phyloP scores from a whole-genome alignment of 768 basidiomycete species.

The Mrakia blollopis region DNA sequence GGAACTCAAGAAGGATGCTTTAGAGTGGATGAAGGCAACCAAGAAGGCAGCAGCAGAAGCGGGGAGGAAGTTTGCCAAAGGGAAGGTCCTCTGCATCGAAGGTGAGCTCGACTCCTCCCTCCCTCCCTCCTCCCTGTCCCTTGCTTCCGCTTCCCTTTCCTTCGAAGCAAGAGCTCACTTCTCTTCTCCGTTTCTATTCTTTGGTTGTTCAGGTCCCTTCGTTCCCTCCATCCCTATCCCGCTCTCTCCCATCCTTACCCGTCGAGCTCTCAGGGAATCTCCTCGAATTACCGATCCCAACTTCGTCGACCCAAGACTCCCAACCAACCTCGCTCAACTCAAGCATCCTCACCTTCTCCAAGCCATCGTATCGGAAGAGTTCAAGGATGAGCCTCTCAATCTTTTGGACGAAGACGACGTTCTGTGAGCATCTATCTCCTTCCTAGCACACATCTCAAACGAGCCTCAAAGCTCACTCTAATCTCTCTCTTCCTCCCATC shows the following conservation, averaged over 20 bases:
- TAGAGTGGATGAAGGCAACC: neutral
- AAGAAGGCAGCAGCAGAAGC: conserved; percentile 9
- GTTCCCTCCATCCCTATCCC: neutral
- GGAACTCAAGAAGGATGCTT: neutral
- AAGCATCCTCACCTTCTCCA: neutral
- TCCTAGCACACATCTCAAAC: neutral
- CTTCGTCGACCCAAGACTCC: neutral
- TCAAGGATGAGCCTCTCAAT: neutral
- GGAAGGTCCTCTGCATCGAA: neutral
- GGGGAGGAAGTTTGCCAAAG: neutral
- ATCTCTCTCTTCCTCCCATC: neutral
- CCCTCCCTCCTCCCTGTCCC: neutral
- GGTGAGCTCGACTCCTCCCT: conserved; percentile 10
- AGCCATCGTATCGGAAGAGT: neutral
- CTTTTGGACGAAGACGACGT: neutral
- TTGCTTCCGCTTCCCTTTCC: no score
- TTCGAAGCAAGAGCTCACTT: neutral
- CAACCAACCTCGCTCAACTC: neutral
- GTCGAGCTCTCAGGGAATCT: neutral
- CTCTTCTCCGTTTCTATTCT: neutral
- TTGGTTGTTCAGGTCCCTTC: neutral
- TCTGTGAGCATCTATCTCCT: neutral
- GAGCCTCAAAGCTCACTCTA: no score
- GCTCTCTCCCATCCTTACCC: conserved; percentile 10
- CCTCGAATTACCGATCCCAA: neutral